These are phyloP conservation scores for Stachybotrys chartarum DNA, from an alignment of 2,329 filamentous ascomycete species.

Conservation along the genomic window DNA sequence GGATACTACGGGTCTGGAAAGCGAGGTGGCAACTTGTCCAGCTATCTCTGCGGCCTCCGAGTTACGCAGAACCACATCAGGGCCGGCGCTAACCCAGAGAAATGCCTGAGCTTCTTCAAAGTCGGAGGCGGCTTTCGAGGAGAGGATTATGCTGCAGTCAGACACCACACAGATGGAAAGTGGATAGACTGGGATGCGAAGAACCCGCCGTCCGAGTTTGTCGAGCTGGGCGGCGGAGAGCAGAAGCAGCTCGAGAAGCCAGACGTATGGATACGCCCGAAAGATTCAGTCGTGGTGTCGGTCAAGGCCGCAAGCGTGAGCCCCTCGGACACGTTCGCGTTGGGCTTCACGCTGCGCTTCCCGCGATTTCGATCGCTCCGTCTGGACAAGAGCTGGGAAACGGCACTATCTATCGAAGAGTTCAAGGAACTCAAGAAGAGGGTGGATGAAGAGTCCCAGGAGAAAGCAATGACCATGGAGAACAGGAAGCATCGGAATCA, in stretches of 20 bases:
- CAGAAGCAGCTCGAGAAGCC: slow-evolving; percentile 66
- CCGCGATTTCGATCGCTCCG: slow-evolving; percentile 80
- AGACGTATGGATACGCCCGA: slow-evolving; percentile 88
- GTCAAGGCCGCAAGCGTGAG: slow-evolving; percentile 81
- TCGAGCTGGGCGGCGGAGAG: slow-evolving; percentile 75
- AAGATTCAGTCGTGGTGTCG: slow-evolving; percentile 78
- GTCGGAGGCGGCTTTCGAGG: slow-evolving; percentile 90
- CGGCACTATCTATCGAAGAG: slow-evolving; percentile 69
- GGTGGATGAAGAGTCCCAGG: slow-evolving; percentile 62
- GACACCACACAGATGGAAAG: slow-evolving; percentile 81
- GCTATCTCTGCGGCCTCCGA: slow-evolving; percentile 83
- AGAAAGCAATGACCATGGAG: slow-evolving; percentile 73
- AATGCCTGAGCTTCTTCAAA: slow-evolving; percentile 92
- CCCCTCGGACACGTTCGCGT: slow-evolving; percentile 69
- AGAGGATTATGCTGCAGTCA: slow-evolving; percentile 76
- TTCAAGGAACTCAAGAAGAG: slow-evolving; percentile 65
- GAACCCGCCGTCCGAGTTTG: slow-evolving; percentile 67
- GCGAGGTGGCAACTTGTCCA: slow-evolving; percentile 75
- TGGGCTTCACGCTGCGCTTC: slow-evolving; percentile 75
- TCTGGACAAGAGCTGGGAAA: slow-evolving; percentile 77
- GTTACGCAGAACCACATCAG: slow-evolving; percentile 62
- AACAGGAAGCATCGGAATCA: slow-evolving; percentile 47
- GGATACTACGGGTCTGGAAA: slow-evolving; percentile 88
- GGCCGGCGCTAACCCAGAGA: slow-evolving; percentile 55
- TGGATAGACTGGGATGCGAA: slow-evolving; percentile 81